Conservation (phyloP, 2,329 filamentous ascomycete genomes). For the Colletotrichum liaoningense region DNA sequence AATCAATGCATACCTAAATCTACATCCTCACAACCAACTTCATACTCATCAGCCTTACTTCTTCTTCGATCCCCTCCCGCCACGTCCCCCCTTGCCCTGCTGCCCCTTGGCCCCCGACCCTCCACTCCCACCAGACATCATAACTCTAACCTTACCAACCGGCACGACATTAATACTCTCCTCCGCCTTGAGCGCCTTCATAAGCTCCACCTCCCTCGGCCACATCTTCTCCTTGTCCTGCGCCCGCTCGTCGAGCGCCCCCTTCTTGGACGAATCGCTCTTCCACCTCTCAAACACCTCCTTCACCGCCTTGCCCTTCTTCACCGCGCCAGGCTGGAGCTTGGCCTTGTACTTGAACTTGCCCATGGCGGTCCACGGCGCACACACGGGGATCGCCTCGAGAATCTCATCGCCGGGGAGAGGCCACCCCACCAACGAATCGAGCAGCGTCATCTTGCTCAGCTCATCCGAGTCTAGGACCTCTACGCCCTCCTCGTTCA, state of each 20-base stretch:
- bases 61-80: conserved; percentile 58
- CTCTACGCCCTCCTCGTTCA: conserved; percentile 70
- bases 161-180: conserved; percentile 86
- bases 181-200: conserved; percentile 83
- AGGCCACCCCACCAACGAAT: conserved; percentile 81
- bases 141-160: conserved; percentile 82
- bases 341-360: conserved; percentile 95
- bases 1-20: not conserved
- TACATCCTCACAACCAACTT: not conserved
- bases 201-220: conserved; percentile 86
- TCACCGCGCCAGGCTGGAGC: conserved; percentile 87
- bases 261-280: conserved; percentile 68
- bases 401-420: conserved; percentile 86
- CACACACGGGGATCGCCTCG: conserved; percentile 72
- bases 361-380: conserved; percentile 71
- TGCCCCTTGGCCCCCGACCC: conserved; percentile 52
- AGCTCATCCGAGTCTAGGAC: conserved; percentile 70
- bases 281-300: conserved; percentile 90
- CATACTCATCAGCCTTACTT: conserved; percentile 35
- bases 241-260: conserved; percentile 69
- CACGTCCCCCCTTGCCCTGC: conserved; percentile 46
- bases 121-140: conserved; percentile 72
- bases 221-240: conserved; percentile 81
- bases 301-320: conserved; percentile 94
- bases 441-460: conserved; percentile 67